Evolutionary conservation across 495 filamentous ascomycete species (phyloP).

Genomic region (Talaromyces borbonicus): DNA sequence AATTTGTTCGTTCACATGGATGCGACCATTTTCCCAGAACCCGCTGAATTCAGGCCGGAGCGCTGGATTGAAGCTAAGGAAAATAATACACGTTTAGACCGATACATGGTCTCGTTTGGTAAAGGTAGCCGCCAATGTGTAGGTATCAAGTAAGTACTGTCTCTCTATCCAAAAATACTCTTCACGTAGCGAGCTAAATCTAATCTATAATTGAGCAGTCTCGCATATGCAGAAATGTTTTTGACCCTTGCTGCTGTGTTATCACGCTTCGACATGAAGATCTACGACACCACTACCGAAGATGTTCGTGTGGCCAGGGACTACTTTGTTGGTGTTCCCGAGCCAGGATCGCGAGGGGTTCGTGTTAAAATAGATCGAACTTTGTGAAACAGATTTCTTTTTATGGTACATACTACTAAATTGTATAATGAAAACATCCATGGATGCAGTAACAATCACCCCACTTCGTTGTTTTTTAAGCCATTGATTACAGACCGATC

Average conservation of each 20-base stretch:
- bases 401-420: too few species aligned
- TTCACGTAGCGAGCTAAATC: background rate
- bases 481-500: too few species aligned
- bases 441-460: too few species aligned
- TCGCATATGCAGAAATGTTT: conserved; percentile 27
- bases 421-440: too few species aligned
- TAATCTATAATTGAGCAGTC: conserved; percentile 8
- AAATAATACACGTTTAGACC: conserved; percentile 10
- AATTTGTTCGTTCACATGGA: conserved; percentile 31
- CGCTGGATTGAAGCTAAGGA: conserved; percentile 28
- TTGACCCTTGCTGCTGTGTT: conserved; percentile 19
- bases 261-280: conserved; percentile 22
- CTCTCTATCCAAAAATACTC: background rate
- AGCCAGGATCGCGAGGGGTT: conserved; percentile 3
- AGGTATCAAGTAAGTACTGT: conserved; percentile 21
- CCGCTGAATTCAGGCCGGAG: conserved; percentile 30
- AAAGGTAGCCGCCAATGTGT: conserved; percentile 18
- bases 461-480: too few species aligned
- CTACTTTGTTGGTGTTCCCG: conserved; percentile 5
- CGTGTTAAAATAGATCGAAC: background rate
- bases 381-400: too few species aligned
- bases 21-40: conserved; percentile 29
- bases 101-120: conserved; percentile 18
- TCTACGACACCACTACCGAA: conserved; percentile 26
- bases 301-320: conserved; percentile 14